Base-by-base conservation (phyloP, 768 basidiomycete genomes). In the Boletus reticuloceps region DNA sequence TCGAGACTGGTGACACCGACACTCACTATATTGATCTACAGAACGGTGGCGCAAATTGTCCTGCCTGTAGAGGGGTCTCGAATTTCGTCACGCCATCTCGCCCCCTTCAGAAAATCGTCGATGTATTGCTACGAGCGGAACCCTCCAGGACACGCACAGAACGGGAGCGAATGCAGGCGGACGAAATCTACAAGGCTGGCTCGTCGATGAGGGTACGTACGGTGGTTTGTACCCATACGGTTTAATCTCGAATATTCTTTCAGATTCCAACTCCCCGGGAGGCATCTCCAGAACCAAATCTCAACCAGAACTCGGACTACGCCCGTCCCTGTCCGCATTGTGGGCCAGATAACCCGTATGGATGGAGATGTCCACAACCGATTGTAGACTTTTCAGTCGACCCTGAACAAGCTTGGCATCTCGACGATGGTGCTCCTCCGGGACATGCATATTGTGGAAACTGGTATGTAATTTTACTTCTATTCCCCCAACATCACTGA, bases 41-140 rank as follows among this genome's bases (percentile, higher is more conserved):
- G 90, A 93, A 93, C 62, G 88, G 89, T 36, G 91, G 91, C 50
- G 86, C 87, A 19, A 89, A 83, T 62, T 94, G 91, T 66, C 91
- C 91, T 14, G 84, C 87, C 7, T 94, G 91, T 63, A 85, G 91
- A 51, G 80, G 83, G 25, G 60, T 76, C n/a, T 85, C 89, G 14
- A 85, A 79, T 25, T 76, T 79, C 22, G 89, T 89, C 37, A 79
- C 80, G 3, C 87, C 88, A 19, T 92, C 87, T 55, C 84, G 91
- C 29, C 79, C 82, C 4, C 70, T 94, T 14, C 88, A 94, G 68
- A 74, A 81, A 38, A 79, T 92, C 59, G 70, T 92, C 53, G 89
- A 93, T 63, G 71, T 85, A 8, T 72, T 94, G 27, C 74, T 91
- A 32, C 86, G 86, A n/a, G 73, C 77, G 39, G 85, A 83, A 16